Evolutionary conservation across 2,329 filamentous ascomycete genomes (phyloP), one percentile per base, ranked within the genome.

Genomic region (Hawksworthiomyces lignivorus): DNA sequence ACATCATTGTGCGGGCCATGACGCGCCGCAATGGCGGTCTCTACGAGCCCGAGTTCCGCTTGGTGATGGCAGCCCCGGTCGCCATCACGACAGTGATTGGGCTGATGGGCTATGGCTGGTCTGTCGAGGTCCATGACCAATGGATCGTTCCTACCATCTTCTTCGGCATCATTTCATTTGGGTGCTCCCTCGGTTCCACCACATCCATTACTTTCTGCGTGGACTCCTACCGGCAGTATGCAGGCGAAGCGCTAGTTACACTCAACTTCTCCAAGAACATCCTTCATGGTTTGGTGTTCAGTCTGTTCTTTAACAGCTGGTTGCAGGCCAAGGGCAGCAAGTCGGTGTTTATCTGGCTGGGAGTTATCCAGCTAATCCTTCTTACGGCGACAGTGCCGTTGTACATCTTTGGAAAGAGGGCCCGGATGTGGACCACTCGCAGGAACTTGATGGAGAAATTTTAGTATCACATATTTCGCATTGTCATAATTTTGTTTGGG

Each of bases 101-200:
- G 0, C 73, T 97, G 14, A 94, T 96, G 80, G 90, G 88, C 3
- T 97, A 92, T 55, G 90, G 90, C n/a, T 97, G 90, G 92, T 88
- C 84, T 9, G 87, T 84, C 0, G 62, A 87, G 48, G 37, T 20
- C 12, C 70, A 70, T 19, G 79, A 96, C 54, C 69, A 73, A 18
- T 97, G 86, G 85, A 94, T 95, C 39, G 86, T 95, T 0, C 92
- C 92, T 0, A 96, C 90, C 0, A 59, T 94, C 4, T 96, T 97
- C 65, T 96, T 97, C 51, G 90, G 90, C 7, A 61, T 96, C 36
- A 80, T 95, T 24, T 92, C 86, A 1, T 96, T 97, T 56, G 92
- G 90, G 1, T 96, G 90, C 63, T 85, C 84, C 4, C 70, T 97
- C 2, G 90, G 87, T 1, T 88, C 83, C 21, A 96, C 90, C 0